These are phyloP conservation scores for Nitzschia palea DNA, from an alignment of 108 stramenopile genomes.

Conservation along the genomic window DNA sequence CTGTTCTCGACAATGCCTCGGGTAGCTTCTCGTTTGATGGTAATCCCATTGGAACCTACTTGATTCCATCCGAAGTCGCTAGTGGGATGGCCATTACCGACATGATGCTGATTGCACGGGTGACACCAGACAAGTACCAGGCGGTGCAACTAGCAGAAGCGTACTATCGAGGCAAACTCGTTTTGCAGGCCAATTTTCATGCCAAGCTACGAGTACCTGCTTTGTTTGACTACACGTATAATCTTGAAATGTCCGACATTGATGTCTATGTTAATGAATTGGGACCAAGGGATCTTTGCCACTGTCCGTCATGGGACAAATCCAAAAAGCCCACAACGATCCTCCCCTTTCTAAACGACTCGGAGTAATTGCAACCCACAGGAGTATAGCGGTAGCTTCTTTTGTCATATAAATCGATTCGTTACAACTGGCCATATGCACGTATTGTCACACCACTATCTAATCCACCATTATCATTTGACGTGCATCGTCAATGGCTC, in stretches of 20 bases:
- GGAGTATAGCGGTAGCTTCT: no score
- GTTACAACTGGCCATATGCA: no score
- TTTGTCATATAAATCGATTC: no score
- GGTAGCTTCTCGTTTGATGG: slow-evolving; percentile 74
- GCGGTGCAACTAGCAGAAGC: slow-evolving; percentile 68
- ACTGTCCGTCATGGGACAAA: slow-evolving; percentile 69
- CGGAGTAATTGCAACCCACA: no score
- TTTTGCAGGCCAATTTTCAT: slow-evolving; percentile 45
- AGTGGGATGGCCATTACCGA: slow-evolving; percentile 75
- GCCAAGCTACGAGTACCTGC: slow-evolving; percentile 53
- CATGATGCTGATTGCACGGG: slow-evolving; percentile 68
- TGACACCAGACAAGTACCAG: slow-evolving; percentile 71
- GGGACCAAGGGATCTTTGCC: slow-evolving; percentile 72
- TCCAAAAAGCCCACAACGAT: neutral
- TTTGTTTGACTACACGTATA: slow-evolving; percentile 51
- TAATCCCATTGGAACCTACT: slow-evolving; percentile 69
- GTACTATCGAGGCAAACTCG: slow-evolving; percentile 68
- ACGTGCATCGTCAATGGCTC: slow-evolving; percentile 19
- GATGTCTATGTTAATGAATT: slow-evolving; percentile 62
- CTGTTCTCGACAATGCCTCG: slow-evolving; percentile 58
- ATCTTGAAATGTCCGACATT: slow-evolving; percentile 51
- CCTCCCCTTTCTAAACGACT: neutral
- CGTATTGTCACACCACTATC: no score
- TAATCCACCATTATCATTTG: no score
- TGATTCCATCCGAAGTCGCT: slow-evolving; percentile 59